Evolutionary conservation across 208 protist species (phyloP), one percentile per base, ranked within the genome.

Genomic region (Wallacemonas sp.): DNA sequence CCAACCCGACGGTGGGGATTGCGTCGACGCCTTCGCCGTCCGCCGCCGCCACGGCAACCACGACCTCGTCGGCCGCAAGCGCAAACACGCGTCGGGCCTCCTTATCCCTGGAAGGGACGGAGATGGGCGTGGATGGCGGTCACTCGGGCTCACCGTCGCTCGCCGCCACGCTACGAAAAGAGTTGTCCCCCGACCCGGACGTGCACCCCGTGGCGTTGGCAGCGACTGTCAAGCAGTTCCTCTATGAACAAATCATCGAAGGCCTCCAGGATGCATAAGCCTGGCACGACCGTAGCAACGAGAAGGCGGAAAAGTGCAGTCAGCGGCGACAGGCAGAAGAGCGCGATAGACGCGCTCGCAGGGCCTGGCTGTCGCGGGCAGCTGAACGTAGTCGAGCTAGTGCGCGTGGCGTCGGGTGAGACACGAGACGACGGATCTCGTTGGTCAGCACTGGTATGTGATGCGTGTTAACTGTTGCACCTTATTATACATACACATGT

Each of bases 161-260:
- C 19, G 66, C 60, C 41, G 57, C 54, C 36, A 76, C 71, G 22
- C 17, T 66, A 21, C 15, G 45, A 0, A 76, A 77, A 66, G 75
- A 70, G 19, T 48, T 29, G 19, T 78, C 70, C 22, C 62, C 62
- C 8, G 68, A 79, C 17, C 52, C 66, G 17, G 62, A 68, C 12
- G 27, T 59, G 3, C 69, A 50, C 15, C 83, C 83, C 22, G 45
- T 89, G n/a, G 66, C 64, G 33, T 89, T 73, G 2, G 36, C 54
- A 0, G 63, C 68, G 30, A 50, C 63, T 10, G 74, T 89, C 42
- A 83, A 81, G 62, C 66, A 70, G n/a, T 89, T 89, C 48, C 53
- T 89, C 46, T 71, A 71, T 22, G 66, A 80, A 38, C 69, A 83
- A 21, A 50, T 76, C 30, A 32, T 83, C 44, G 21, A 61, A 39